A percentile compares a stretch with the other conserved stretches of the same genome.
Evolutionary conservation across 116 monocot genomes (phyloP).

Genomic region (Cymodocea nodosa): DNA sequence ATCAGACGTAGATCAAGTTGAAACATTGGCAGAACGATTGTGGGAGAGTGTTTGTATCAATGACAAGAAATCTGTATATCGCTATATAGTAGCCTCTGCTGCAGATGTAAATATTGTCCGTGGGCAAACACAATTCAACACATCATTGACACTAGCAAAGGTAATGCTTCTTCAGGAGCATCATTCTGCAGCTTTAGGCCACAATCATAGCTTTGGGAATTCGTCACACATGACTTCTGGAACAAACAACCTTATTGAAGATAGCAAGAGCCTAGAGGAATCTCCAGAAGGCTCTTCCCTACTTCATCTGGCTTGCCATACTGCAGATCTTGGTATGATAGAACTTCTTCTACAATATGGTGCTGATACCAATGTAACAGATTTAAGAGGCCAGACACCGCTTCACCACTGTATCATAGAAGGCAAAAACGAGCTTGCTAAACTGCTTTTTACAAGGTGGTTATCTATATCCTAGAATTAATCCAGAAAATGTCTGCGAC

Average conservation of each 20-base stretch:
- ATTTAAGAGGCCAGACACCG: constrained; percentile 52
- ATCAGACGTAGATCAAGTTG: constrained; percentile 21
- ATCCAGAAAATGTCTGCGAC: too few species aligned
- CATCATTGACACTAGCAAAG: constrained; percentile 54
- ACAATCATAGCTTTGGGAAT: constrained; percentile 25
- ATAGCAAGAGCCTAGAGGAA: constrained; percentile 26
- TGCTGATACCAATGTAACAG: constrained; percentile 59
- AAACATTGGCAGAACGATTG: constrained; percentile 40
- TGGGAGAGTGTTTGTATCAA: constrained; percentile 57
- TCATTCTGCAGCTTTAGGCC: constrained; percentile 16
- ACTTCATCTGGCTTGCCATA: constrained; percentile 85
- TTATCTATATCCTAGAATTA: too few species aligned
- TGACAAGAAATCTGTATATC: constrained; percentile 80
- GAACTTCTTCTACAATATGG: constrained; percentile 96
- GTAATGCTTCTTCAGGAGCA: constrained; percentile 64
- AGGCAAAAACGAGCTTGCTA: constrained; percentile 42
- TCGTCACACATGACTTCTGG: constrained; percentile 23
- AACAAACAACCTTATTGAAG: constrained; percentile 23
- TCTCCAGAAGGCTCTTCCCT: constrained; percentile 53
- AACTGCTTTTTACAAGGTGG: constrained; percentile 21
- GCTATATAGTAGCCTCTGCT: constrained; percentile 55
- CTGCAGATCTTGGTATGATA: constrained; percentile 87
- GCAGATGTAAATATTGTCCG: constrained; percentile 67
- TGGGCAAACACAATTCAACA: constrained; percentile 24
- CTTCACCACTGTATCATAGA: constrained; percentile 84